Conservation (phyloP, 805 yeast species). For the Wickerhamomyces hampshirensis region DNA sequence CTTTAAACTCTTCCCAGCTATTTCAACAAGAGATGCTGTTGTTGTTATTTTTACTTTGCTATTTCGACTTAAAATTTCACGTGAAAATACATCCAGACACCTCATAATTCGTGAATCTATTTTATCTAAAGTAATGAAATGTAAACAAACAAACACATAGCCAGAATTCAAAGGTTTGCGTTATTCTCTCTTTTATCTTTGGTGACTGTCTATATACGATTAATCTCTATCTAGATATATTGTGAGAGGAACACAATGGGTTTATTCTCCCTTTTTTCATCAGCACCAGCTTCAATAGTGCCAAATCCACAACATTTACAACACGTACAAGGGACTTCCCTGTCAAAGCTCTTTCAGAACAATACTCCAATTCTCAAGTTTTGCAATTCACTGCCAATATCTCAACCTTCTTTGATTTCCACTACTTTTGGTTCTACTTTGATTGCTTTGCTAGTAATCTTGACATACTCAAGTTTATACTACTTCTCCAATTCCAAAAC, state of each 20-base stretch:
- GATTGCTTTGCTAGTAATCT: slow-evolving; percentile 10
- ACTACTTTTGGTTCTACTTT: slow-evolving; percentile 23
- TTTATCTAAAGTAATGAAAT: too few species aligned
- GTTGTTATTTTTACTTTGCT: too few species aligned
- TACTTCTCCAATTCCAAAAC: slow-evolving; percentile 1
- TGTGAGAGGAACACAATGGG: neutral
- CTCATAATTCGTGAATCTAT: too few species aligned
- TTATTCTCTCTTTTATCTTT: too few species aligned
- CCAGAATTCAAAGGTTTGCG: too few species aligned
- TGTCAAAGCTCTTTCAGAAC: slow-evolving; percentile 19
- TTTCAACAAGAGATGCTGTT: too few species aligned
- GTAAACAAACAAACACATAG: too few species aligned
- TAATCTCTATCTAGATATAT: too few species aligned
- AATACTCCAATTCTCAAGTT: slow-evolving; percentile 23
- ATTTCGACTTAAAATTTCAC: too few species aligned
- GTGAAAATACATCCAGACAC: too few species aligned
- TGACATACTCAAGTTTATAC: slow-evolving; percentile 12
- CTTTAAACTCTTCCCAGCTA: too few species aligned
- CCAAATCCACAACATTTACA: neutral
- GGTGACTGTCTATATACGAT: too few species aligned
- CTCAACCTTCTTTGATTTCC: slow-evolving; percentile 22
- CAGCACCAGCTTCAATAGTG: neutral
- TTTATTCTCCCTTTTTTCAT: neutral
- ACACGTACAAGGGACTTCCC: slow-evolving; percentile 5
- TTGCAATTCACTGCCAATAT: slow-evolving; percentile 19